phyloP scores from a whole-genome alignment of 148 eudicot species.

The Polygonum aviculare region DNA sequence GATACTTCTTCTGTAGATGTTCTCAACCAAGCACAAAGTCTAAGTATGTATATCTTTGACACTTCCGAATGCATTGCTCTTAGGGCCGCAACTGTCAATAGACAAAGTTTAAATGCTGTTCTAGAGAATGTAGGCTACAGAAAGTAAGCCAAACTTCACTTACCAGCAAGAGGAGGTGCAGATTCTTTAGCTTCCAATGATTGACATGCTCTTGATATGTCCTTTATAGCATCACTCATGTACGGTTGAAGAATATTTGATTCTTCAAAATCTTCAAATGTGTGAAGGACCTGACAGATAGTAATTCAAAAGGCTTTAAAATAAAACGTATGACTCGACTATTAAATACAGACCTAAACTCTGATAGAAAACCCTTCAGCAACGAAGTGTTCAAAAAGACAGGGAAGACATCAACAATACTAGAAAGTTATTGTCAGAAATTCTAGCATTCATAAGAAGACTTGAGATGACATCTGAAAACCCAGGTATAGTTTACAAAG shows the following conservation, averaged over 20 bases:
- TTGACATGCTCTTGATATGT: slow-evolving; percentile 76
- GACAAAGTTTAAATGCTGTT: slow-evolving; percentile 15
- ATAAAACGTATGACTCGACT: background rate
- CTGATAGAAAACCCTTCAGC: background rate
- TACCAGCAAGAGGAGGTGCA: slow-evolving; percentile 87
- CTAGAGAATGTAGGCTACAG: slow-evolving; percentile 13
- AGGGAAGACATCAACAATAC: background rate
- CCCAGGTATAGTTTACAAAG: background rate
- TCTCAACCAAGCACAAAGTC: slow-evolving; percentile 96
- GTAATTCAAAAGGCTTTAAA: background rate
- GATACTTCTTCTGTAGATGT: slow-evolving; percentile 66
- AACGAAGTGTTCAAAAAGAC: background rate
- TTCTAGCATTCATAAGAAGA: background rate
- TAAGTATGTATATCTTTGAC: slow-evolving; percentile 66
- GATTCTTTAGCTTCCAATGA: slow-evolving; percentile 92
- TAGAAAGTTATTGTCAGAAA: background rate
- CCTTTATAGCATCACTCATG: slow-evolving; percentile 80
- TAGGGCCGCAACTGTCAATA: slow-evolving; percentile 57
- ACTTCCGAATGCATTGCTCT: slow-evolving; percentile 80
- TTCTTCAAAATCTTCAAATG: slow-evolving; percentile 82
- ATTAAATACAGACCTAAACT: background rate
- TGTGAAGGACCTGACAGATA: slow-evolving; percentile 54
- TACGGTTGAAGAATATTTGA: slow-evolving; percentile 72
- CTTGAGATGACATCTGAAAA: background rate
- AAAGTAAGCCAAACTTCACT: background rate